Base-by-base conservation (phyloP, 1,139 yeast species). In the Blastobotrys indianensis region DNA sequence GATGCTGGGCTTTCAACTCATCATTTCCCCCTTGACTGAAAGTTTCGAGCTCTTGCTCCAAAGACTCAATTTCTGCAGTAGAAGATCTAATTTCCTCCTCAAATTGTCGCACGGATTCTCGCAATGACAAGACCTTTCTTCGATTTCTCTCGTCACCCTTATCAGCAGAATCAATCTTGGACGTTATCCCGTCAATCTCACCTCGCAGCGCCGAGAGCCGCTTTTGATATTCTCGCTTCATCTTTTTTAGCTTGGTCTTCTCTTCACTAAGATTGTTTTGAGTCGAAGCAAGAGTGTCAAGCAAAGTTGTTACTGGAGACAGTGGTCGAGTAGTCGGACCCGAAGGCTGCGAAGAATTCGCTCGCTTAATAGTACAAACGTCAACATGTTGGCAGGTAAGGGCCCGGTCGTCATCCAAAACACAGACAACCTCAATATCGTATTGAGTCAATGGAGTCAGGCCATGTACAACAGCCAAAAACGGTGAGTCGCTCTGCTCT, bases 221-320 rank as follows among this genome's bases (percentile, higher is more conserved):
- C 48, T 66, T 66, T 32, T 64, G 48, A 46, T 65, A 61, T 33
- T 68, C 70, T 38, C 64, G 62, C 8, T 64, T 56, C 20, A 51
- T 31, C 40, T 60, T 56, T 41, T 67, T 68, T 35, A 62, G 51
- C 29, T 60, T 53, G 16, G 59, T 54, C 41, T 64, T 65, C 41
- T 64, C 66, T 29, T 63, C 66, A 1, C 64, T 59, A 8, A 67
- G 55, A 12, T 59, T 56, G 50, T 55, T 58, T 37, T 60, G 61
- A 2, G 67, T 60, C 4, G 67, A 59, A 10, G 66, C 61, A 16
- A 66, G 54, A 1, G 70, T 62, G 40, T 67, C 70, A 32, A 61
- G 53, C 31, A 65, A 54, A 3, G 69, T 65, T 2, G 66, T 62
- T 6, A 64, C 66, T 2, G 69, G 69, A 4, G 68, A 64, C 4